phyloP scores from a whole-genome alignment of 2,329 filamentous ascomycete species.

The Ophidiomyces ophidiicola region DNA sequence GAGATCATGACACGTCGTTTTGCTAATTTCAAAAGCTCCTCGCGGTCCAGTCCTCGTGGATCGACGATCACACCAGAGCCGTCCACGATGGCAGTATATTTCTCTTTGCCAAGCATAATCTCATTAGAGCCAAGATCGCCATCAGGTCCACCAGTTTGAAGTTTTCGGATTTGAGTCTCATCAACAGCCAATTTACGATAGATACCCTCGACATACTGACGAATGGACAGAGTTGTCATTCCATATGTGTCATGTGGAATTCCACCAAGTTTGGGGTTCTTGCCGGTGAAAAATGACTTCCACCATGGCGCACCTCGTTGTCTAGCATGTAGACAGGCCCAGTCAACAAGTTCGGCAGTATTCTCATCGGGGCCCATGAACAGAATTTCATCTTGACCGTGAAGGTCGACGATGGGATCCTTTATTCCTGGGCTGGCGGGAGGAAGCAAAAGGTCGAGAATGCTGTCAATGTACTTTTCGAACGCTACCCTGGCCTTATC shows the following conservation, averaged over 20 bases:
- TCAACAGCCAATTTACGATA: slow-evolving; percentile 93
- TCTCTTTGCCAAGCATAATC: slow-evolving; percentile 90
- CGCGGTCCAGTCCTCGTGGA: slow-evolving; percentile 72
- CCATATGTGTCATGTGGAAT: slow-evolving; percentile 94
- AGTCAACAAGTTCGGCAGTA: slow-evolving; percentile 90
- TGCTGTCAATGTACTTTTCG: slow-evolving; percentile 99
- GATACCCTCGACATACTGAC: slow-evolving; percentile 90
- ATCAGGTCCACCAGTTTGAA: slow-evolving; percentile 95
- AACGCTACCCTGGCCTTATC: slow-evolving; percentile 86
- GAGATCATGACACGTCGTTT: slow-evolving; percentile 80
- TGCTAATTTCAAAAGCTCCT: slow-evolving; percentile 73
- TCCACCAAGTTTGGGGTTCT: slow-evolving; percentile 87
- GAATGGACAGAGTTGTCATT: slow-evolving; percentile 94
- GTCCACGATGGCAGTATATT: slow-evolving; percentile 91
- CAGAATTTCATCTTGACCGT: slow-evolving; percentile 89
- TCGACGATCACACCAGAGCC: slow-evolving; percentile 91
- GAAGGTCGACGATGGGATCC: slow-evolving; percentile 91
- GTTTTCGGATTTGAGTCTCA: slow-evolving; percentile 70
- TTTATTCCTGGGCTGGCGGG: slow-evolving; percentile 93
- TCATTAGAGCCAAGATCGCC: slow-evolving; percentile 96
- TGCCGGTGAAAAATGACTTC: slow-evolving; percentile 99
- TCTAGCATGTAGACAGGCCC: slow-evolving; percentile 94
- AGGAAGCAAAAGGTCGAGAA: slow-evolving; percentile 83
- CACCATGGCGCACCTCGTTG: slow-evolving; percentile 86
- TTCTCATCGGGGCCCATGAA: slow-evolving; percentile 99